Base-by-base conservation (phyloP, 1,284 basidiomycete species). In the Cystobasidium sp. region DNA sequence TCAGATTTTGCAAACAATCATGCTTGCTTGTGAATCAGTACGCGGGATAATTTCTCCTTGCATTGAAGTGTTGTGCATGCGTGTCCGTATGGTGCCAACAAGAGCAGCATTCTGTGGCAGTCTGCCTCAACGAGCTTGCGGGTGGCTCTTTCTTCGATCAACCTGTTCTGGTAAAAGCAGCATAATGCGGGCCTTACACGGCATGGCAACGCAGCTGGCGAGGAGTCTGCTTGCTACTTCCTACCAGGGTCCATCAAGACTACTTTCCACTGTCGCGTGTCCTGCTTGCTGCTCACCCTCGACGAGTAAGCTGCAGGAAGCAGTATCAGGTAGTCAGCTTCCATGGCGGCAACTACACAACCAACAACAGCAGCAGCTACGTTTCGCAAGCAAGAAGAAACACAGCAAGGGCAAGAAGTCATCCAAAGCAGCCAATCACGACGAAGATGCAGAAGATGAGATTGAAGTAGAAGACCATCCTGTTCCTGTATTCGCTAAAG, bases 371-470 rank as follows among this genome's bases (percentile, higher is more conserved):
- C 66, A 68, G 37, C 68, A 70, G 43, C 39, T 73, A 5, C 70
- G 70, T 12, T 58, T 24, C n/a, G 70, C 70, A 44, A 64, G 59
- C 43, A 73, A 73, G 70, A 73, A 73, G 70, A 73, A 73, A 52
- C 62, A 59, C 43, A 68, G 66, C 61, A 76, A 77, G 56, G 76
- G 75, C 70, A 90, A 90, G 83, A 88, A 92, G 76, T 88, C 85
- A 80, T 84, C 94, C 78, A 94, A 89, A 84, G 82, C 94, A 81
- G 87, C 94, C 79, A 84, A 96, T 79, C 88, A 90, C 81, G 92
- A 31, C 55, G 92, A 62, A 31, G 70, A 73, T 18, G 67, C 56
- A 91, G 70, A 73, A 10, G 70, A 73, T 91, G 49, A 61, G 31
- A 67, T 59, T 52, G 46, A 73, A 22, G 70, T 73, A 0, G 63